phyloP scores from a whole-genome alignment of 2,329 filamentous ascomycete species.

The Colletotrichum higginsianum region DNA sequence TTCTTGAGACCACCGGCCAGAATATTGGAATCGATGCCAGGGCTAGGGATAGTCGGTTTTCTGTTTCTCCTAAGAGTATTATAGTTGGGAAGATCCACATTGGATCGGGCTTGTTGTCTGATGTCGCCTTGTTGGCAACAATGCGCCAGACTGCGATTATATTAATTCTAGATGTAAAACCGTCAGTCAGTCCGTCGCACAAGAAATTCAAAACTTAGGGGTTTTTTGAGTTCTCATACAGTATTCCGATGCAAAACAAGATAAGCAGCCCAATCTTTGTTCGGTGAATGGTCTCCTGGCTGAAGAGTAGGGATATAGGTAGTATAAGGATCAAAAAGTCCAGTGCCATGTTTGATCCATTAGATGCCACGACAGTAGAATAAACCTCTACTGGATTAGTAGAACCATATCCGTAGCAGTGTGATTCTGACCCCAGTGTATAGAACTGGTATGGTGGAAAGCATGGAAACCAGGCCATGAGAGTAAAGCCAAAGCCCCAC shows the following conservation, averaged over 20 bases:
- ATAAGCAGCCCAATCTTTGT: constrained; percentile 16
- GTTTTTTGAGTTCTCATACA: not conserved
- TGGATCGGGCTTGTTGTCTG: constrained; percentile 5
- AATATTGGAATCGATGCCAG: constrained; percentile 31
- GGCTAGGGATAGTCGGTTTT: constrained; percentile 17
- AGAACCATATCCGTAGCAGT: constrained; percentile 33
- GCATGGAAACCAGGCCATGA: constrained; percentile 36
- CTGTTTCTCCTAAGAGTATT: constrained; percentile 19
- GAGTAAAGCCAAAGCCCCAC: constrained; percentile 21
- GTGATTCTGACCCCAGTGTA: constrained; percentile 10
- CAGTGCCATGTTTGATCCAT: constrained; percentile 27
- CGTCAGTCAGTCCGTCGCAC: not conserved
- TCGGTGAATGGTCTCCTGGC: not conserved
- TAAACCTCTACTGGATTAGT: constrained; percentile 21
- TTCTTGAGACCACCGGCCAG: constrained; percentile 20
- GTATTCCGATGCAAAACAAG: constrained; percentile 6
- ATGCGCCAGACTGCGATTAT: constrained; percentile 17
- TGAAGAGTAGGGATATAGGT: constrained; percentile 20
- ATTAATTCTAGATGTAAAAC: not conserved
- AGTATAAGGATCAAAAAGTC: constrained; percentile 31
- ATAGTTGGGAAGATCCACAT: constrained; percentile 18
- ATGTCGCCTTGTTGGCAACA: constrained; percentile 23
- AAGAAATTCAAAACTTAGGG: not conserved
- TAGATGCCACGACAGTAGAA: constrained; percentile 8
- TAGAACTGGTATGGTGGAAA: constrained; percentile 28